Evolutionary conservation across 345 rosid genomes (phyloP), one percentile per base, ranked within the genome.

Genomic region (Geranium brycei): DNA sequence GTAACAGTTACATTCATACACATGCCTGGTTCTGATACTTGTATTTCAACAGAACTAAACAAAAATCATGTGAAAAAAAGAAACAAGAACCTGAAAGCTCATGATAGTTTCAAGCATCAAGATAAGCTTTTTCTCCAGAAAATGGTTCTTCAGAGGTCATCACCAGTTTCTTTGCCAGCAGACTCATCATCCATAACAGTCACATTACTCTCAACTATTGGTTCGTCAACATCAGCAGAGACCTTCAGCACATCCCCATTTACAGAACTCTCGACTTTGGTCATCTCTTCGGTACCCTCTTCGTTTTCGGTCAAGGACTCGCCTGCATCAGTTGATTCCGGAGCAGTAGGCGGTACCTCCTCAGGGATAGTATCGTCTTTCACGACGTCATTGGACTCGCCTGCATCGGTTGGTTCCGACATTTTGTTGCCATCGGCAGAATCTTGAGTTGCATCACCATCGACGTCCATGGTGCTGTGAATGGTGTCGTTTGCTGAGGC

Each of bases 401-500:
- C 59, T 5, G 7, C 16, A 17, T 4, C 59, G 16, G n/a, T 17
- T 8, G 4, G 16, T 18, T 57, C 59, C n/a, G 59, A 2, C 5
- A n/a, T 4, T 17, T 6, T 57, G n/a, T 57, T 17, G 7, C 18
- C 59, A 16, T 57, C 59, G 4, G 4, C n/a, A 57, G 59, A n/a
- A 57, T 57, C 59, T 15, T n/a, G 18, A 57, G 19, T 15, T 57
- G 59, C 19, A 57, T 30, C 59, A 57, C 59, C 65, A 64, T 70
- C 71, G 16, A 61, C 57, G 66, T 72, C 73, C 60, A 59, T 58
- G 17, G 61, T 17, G 47, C 47, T 60, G 59, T 59, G 73, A 51
- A 66, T 58, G 51, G 66, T 64, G 72, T 73, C 62, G 56, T 72
- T 69, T 19, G 71, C 63, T 14, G 74, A 63, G 35, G 76, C 66